Conservation (phyloP, 2,329 filamentous ascomycete species). For the Botrytis fabae region DNA sequence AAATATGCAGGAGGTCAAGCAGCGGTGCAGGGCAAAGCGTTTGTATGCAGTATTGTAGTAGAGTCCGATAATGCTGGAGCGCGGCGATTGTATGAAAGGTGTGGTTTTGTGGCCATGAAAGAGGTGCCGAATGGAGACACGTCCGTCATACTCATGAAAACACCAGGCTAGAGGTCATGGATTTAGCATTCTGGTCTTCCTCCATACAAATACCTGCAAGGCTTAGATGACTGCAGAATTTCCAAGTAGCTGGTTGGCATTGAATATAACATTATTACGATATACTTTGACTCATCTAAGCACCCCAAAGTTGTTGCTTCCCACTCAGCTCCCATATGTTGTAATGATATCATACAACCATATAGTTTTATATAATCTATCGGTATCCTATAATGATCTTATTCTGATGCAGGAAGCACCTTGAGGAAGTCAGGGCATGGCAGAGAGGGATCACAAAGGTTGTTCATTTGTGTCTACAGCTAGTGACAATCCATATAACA, state of each 20-base stretch:
- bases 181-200: not conserved
- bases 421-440: not conserved
- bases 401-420: not conserved
- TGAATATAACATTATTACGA: not conserved
- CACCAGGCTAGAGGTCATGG: not conserved
- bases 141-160: conserved; percentile 29
- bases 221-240: not conserved
- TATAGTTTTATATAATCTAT: not conserved
- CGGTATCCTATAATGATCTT: not conserved
- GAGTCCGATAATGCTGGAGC: conserved; percentile 42
- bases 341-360: not conserved
- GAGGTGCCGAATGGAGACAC: conserved; percentile 26
- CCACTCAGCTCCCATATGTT: not conserved
- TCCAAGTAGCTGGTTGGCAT: not conserved
- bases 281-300: not conserved
- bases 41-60: conserved; percentile 42
- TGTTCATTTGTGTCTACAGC: not conserved
- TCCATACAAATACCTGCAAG: not conserved
- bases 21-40: conserved; percentile 28
- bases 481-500: not conserved
- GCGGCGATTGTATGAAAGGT: conserved; percentile 42
- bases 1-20: conserved; percentile 36
- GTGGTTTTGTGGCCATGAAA: conserved; percentile 40
- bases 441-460: not conserved
- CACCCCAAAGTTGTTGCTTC: not conserved